Evolutionary conservation across 2,329 filamentous ascomycete genomes (phyloP).

Genomic region (Botryosphaeria dothidea): DNA sequence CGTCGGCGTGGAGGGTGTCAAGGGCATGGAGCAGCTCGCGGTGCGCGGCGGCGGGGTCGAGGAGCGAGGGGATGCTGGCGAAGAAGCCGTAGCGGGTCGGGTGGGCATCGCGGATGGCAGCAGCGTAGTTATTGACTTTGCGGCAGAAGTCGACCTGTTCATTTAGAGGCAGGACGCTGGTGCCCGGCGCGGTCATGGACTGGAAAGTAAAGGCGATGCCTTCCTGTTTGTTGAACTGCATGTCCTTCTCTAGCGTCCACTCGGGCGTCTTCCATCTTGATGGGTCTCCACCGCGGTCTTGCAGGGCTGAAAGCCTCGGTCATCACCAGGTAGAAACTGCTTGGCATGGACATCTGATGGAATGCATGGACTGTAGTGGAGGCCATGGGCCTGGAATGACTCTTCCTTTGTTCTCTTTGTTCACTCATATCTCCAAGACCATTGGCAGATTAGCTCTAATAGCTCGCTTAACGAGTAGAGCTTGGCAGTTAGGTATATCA

Average conservation of each 20-base stretch:
- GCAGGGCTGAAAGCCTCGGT: background rate
- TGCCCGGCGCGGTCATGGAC: constrained; percentile 32
- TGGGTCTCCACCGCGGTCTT: constrained; percentile 23
- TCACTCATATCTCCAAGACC: too few species aligned
- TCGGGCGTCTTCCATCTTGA: constrained; percentile 26
- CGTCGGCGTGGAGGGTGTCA: constrained; percentile 48
- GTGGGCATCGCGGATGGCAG: constrained; percentile 28
- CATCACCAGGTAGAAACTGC: too few species aligned
- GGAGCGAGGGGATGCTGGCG: constrained; percentile 40
- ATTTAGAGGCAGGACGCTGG: constrained; percentile 20
- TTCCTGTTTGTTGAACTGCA: background rate
- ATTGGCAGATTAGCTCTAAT: too few species aligned
- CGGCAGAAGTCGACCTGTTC: constrained; percentile 20
- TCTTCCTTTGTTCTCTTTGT: too few species aligned
- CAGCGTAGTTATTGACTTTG: constrained; percentile 37
- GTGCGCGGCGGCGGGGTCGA: constrained; percentile 24
- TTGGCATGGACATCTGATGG: too few species aligned
- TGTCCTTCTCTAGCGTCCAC: constrained; percentile 22
- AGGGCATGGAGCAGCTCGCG: constrained; percentile 44
- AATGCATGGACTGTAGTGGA: too few species aligned
- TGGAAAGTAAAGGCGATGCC: constrained; percentile 27
- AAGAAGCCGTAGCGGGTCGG: constrained; percentile 46
- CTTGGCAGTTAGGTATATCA: too few species aligned
- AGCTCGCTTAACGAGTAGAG: too few species aligned
- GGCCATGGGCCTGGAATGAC: too few species aligned